These are phyloP conservation scores for Penicillium vulpinum DNA, from an alignment of 2,329 filamentous ascomycete genomes.

Conservation along the genomic window DNA sequence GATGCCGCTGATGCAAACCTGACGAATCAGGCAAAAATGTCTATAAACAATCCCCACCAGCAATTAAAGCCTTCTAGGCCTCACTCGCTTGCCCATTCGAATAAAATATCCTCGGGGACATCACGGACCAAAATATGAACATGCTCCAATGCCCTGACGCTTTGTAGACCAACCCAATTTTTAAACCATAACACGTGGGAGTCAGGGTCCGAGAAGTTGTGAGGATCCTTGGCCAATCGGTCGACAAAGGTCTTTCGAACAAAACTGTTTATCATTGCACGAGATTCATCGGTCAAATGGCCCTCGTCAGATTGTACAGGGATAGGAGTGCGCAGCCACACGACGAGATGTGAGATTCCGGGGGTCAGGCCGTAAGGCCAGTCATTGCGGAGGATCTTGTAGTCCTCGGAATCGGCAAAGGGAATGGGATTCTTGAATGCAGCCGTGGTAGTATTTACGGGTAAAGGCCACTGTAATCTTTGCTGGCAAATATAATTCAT, in stretches of 20 bases:
- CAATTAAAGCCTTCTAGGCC: neutral
- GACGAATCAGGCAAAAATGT: neutral
- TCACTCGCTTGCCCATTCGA: constrained; percentile 47
- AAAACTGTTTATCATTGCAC: constrained; percentile 51
- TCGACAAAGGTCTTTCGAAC: constrained; percentile 52
- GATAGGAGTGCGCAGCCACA: constrained; percentile 58
- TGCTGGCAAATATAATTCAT: constrained; percentile 58
- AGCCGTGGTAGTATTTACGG: constrained; percentile 35
- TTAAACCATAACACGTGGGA: constrained; percentile 64
- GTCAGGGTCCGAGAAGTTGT: constrained; percentile 32
- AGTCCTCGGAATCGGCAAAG: constrained; percentile 57
- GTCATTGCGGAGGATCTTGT: constrained; percentile 60
- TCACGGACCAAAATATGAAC: constrained; percentile 56
- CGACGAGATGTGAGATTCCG: constrained; percentile 57
- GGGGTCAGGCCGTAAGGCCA: constrained; percentile 62
- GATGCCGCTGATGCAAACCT: neutral
- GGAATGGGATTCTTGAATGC: constrained; percentile 49
- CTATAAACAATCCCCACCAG: neutral
- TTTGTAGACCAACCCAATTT: constrained; percentile 63
- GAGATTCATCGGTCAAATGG: constrained; percentile 53
- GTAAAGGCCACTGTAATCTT: constrained; percentile 54
- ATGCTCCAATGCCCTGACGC: constrained; percentile 59
- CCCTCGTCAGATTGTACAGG: constrained; percentile 48
- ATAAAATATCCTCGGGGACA: constrained; percentile 47
- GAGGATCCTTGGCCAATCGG: constrained; percentile 39